Conservation (phyloP, 768 basidiomycete genomes). For the Lactarius sp. region DNA sequence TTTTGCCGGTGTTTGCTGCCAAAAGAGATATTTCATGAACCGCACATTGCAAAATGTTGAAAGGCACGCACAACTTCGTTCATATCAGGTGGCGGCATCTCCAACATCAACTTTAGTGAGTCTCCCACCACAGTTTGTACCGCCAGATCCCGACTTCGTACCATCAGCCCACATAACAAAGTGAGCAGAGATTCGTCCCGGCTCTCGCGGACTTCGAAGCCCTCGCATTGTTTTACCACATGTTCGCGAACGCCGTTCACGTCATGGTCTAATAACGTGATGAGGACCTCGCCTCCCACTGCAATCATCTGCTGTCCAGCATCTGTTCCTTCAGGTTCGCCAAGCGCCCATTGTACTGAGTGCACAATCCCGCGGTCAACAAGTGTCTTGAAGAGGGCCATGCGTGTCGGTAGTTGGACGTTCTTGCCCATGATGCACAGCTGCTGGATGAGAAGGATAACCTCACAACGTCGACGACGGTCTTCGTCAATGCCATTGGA, state of each 20-base stretch:
- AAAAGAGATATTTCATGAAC: constrained; percentile 7
- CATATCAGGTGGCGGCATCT: constrained; percentile 49
- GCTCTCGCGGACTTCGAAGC: constrained; percentile 50
- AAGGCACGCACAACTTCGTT: constrained; percentile 26
- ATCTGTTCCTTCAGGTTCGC: constrained; percentile 53
- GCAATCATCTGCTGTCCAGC: constrained; percentile 58
- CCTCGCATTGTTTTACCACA: constrained; percentile 77
- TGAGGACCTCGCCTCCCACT: constrained; percentile 80
- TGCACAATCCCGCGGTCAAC: constrained; percentile 86
- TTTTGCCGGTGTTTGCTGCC: constrained; percentile 31
- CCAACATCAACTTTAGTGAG: constrained; percentile 75
- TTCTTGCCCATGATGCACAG: constrained; percentile 96
- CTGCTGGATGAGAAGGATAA: constrained; percentile 85
- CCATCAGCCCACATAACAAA: constrained; percentile 71
- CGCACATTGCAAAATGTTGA: neutral
- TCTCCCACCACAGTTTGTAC: constrained; percentile 91
- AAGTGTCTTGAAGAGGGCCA: constrained; percentile 79
- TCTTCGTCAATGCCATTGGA: constrained; percentile 25
- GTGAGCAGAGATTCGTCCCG: constrained; percentile 71
- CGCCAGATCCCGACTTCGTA: constrained; percentile 76
- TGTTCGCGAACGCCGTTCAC: constrained; percentile 79
- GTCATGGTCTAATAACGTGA: constrained; percentile 86
- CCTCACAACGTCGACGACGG: constrained; percentile 58
- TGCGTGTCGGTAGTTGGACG: constrained; percentile 82
- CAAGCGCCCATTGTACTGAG: constrained; percentile 89